These are phyloP conservation scores for Epithemia pelagica DNA, from an alignment of 108 stramenopile genomes.

Conservation along the genomic window DNA sequence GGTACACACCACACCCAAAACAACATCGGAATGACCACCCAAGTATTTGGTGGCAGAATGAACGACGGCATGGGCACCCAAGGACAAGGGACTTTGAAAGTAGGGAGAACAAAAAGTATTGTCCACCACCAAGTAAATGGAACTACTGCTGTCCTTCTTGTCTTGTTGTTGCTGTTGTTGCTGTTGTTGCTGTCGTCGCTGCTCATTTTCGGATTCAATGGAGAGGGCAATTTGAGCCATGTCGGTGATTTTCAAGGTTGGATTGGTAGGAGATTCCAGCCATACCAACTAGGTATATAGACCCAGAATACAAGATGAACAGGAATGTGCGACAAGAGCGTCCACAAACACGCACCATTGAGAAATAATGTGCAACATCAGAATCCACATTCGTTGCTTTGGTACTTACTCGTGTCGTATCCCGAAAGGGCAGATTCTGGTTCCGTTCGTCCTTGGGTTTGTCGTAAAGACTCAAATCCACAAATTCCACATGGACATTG, in stretches of 20 bases:
- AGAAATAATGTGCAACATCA: not conserved
- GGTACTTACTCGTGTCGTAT: not conserved
- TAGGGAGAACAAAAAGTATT: slow-evolving; percentile 91
- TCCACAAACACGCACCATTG: too few species aligned
- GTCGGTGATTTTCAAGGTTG: slow-evolving; percentile 77
- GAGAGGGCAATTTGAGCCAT: slow-evolving; percentile 55
- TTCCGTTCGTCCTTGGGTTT: not conserved
- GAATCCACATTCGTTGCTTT: not conserved
- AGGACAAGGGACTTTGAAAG: slow-evolving; percentile 82
- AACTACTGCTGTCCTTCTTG: not conserved
- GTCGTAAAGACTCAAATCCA: slow-evolving; percentile 24
- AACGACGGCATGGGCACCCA: slow-evolving; percentile 80
- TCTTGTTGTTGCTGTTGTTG: too few species aligned
- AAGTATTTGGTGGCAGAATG: slow-evolving; percentile 88
- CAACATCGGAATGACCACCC: slow-evolving; percentile 87
- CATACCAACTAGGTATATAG: slow-evolving; percentile 64
- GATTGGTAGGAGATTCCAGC: slow-evolving; percentile 89
- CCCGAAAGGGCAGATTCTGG: not conserved
- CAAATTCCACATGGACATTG: slow-evolving; percentile 44
- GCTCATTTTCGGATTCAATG: slow-evolving; percentile 8
- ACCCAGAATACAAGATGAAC: too few species aligned
- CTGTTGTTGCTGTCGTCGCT: not conserved
- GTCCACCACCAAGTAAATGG: slow-evolving; percentile 78
- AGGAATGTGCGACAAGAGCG: too few species aligned
- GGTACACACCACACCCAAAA: slow-evolving; percentile 73